Conservation (phyloP, 2,329 filamentous ascomycete genomes). For the Oidium heveae region DNA sequence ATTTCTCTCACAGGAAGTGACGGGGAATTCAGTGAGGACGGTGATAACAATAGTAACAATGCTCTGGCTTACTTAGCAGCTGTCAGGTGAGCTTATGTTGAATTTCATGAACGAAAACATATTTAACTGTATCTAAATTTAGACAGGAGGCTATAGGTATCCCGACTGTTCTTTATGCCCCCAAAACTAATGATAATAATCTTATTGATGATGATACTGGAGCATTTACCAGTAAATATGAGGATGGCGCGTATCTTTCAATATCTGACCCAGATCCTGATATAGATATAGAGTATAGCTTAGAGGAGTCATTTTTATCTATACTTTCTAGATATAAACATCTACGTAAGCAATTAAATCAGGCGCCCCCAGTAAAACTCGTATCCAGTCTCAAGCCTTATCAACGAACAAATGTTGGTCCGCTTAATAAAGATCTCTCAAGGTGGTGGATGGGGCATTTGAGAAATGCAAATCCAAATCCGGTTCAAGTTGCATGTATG, state of each 20-base stretch:
- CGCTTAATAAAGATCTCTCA: conserved; percentile 18
- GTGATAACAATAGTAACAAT: conserved; percentile 31
- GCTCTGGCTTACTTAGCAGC: conserved; percentile 42
- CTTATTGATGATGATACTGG: not conserved
- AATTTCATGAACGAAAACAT: not conserved
- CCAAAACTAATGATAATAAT: conserved; percentile 24
- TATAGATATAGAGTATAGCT: conserved; percentile 3
- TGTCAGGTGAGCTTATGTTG: conserved; percentile 32
- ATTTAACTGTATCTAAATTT: conserved; percentile 4
- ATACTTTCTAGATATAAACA: conserved; percentile 37
- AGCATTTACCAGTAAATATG: conserved; percentile 29
- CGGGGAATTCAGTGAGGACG: conserved; percentile 30
- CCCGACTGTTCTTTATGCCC: conserved; percentile 44
- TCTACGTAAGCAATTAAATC: conserved; percentile 37
- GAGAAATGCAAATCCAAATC: conserved; percentile 27
- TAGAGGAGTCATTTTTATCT: conserved; percentile 35
- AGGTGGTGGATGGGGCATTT: conserved; percentile 27
- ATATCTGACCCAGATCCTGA: conserved; percentile 13
- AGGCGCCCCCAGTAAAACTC: conserved; percentile 24
- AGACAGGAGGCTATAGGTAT: conserved; percentile 55
- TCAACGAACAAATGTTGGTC: conserved; percentile 23
- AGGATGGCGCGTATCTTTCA: conserved; percentile 58
- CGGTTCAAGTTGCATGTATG: conserved; percentile 36
- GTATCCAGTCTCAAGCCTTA: conserved; percentile 26
- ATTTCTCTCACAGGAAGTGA: conserved; percentile 15